These are phyloP conservation scores for Tetrahymena malaccensis DNA, from an alignment of 73 alveolate species.

Conservation along the genomic window DNA sequence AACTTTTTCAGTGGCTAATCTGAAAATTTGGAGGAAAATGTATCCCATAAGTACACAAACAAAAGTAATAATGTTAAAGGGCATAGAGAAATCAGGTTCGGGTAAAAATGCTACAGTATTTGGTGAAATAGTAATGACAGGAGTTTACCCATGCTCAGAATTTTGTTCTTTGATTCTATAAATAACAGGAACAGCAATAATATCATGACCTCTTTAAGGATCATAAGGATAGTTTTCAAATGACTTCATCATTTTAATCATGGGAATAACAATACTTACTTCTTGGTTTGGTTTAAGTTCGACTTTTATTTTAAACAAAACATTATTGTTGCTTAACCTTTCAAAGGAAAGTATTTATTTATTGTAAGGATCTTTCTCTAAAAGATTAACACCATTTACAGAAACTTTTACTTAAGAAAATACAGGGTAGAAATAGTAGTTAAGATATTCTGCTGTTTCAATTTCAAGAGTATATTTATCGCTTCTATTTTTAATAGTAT, in stretches of 20 bases:
- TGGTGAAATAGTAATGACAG: not conserved
- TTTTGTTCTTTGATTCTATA: not conserved
- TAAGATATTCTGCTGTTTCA: not conserved
- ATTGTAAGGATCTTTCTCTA: not conserved
- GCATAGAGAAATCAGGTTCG: slow-evolving; percentile 36
- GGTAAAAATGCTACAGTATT: slow-evolving; percentile 3
- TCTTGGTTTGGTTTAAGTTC: not conserved
- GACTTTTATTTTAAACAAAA: not conserved
- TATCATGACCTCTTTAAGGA: slow-evolving; percentile 26
- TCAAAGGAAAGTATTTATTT: not conserved
- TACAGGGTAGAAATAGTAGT: not conserved
- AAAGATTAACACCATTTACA: not conserved
- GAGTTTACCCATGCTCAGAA: not conserved
- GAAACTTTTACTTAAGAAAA: not conserved
- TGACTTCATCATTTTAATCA: slow-evolving; percentile 2
- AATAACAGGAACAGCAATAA: not conserved
- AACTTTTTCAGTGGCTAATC: slow-evolving; percentile 23
- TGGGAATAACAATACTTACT: not conserved
- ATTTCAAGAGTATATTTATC: not conserved
- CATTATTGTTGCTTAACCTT: not conserved
- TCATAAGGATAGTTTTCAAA: slow-evolving; percentile 36
- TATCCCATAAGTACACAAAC: slow-evolving; percentile 20
- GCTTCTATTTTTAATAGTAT: not conserved
- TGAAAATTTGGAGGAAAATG: slow-evolving; percentile 6
- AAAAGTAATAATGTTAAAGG: slow-evolving; percentile 23